Evolutionary conservation across 768 basidiomycete genomes (phyloP).

Genomic region (Mycena epipterygia): DNA sequence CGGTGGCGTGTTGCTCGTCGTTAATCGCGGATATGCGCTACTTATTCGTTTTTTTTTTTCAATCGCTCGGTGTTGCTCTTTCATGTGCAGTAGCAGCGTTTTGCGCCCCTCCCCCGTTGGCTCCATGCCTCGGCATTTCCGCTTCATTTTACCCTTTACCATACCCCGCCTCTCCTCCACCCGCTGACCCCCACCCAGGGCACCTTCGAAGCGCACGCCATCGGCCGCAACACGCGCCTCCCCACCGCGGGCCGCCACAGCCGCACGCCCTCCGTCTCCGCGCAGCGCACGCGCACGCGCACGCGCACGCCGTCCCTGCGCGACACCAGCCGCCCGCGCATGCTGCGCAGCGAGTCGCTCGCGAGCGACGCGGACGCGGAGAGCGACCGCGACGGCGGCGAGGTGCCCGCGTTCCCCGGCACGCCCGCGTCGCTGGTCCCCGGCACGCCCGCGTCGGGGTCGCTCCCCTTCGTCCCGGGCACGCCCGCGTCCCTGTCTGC

Average conservation of each 20-base stretch:
- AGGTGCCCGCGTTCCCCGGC: constrained; percentile 50
- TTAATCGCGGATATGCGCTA: no score
- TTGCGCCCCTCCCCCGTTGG: no score
- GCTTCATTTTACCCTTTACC: background rate
- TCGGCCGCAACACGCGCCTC: constrained; percentile 90
- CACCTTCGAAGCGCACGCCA: constrained; percentile 89
- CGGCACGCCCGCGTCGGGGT: no score
- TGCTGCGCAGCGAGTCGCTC: constrained; percentile 79
- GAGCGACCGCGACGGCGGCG: constrained; percentile 34
- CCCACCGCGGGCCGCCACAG: constrained; percentile 70
- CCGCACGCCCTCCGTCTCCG: constrained; percentile 22
- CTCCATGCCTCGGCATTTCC: no score
- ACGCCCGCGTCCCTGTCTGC: constrained; percentile 45
- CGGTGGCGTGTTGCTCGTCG: no score
- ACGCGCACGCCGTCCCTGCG: constrained; percentile 37
- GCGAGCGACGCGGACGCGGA: constrained; percentile 73
- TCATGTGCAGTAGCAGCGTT: no score
- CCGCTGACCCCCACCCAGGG: constrained; percentile 49
- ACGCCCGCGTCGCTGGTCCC: background rate
- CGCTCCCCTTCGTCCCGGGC: no score
- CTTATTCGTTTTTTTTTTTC: no score
- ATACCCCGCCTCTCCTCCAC: background rate
- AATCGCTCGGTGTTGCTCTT: no score
- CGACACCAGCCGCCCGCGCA: constrained; percentile 55
- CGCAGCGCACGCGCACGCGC: constrained; percentile 36